phyloP scores from a whole-genome alignment of 306 rosid species.

The Lagenaria siceraria region DNA sequence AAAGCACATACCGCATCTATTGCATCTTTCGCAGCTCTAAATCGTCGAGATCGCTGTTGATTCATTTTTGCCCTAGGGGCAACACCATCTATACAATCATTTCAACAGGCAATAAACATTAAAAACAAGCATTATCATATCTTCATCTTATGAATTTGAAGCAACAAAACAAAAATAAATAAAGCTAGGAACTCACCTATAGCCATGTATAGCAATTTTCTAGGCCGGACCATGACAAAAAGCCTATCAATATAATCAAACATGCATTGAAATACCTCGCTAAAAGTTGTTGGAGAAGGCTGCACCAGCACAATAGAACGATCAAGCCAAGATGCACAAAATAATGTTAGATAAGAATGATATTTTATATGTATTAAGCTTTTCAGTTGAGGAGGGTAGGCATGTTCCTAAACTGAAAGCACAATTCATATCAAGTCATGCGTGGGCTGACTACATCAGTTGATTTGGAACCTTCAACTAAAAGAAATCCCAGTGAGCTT shows the following conservation, averaged over 20 bases:
- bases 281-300: constrained; percentile 78
- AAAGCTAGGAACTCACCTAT: constrained; percentile 49
- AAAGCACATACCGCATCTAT: constrained; percentile 62
- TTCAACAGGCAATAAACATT: constrained; percentile 11
- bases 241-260: constrained; percentile 90
- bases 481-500: background rate
- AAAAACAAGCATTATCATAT: background rate
- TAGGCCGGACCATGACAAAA: constrained; percentile 85
- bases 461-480: background rate
- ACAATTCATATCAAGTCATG: background rate
- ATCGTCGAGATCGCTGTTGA: constrained; percentile 89
- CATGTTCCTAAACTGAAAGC: background rate
- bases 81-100: constrained; percentile 66
- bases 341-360: background rate
- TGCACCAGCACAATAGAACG: constrained; percentile 19
- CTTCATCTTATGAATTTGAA: background rate
- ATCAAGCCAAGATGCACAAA: background rate
- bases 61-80: constrained; percentile 99
- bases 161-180: background rate
- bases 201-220: constrained; percentile 90
- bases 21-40: constrained; percentile 94
- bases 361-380: background rate
- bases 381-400: background rate
- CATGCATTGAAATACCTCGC: constrained; percentile 89
- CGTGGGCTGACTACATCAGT: background rate